A percentile compares a stretch with the other conserved stretches of the same genome.
These are phyloP conservation scores for Incumbomyces lentus DNA, from an alignment of 2,329 filamentous ascomycete genomes.

Conservation along the genomic window DNA sequence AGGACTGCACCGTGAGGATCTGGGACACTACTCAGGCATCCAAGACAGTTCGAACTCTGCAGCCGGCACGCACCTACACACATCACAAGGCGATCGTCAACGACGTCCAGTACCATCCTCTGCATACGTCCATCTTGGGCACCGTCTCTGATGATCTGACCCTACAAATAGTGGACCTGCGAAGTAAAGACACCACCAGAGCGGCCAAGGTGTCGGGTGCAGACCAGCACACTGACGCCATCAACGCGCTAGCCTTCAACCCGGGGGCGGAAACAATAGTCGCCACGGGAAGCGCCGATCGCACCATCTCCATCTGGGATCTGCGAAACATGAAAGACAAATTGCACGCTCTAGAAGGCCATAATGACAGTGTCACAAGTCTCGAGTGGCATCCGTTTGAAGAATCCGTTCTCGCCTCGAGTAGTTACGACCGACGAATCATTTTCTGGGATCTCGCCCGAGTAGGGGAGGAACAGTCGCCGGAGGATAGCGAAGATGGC, in stretches of 20 bases:
- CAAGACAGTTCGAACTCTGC: constrained; percentile 58
- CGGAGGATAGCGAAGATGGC: constrained; percentile 89
- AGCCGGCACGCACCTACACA: constrained; percentile 64
- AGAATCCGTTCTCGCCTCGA: constrained; percentile 76
- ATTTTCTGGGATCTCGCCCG: constrained; percentile 94
- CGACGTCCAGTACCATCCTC: constrained; percentile 89
- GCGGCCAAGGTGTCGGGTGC: constrained; percentile 56
- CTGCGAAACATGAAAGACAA: constrained; percentile 81
- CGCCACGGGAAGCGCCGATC: constrained; percentile 88
- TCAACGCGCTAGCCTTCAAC: constrained; percentile 94
- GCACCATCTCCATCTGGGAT: constrained; percentile 93
- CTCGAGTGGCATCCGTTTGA: constrained; percentile 92
- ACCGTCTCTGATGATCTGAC: constrained; percentile 93
- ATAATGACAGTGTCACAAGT: constrained; percentile 81
- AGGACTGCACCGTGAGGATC: constrained; percentile 81
- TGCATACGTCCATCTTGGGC: constrained; percentile 74
- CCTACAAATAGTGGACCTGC: constrained; percentile 82
- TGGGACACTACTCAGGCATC: constrained; percentile 80
- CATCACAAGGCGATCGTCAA: constrained; percentile 90
- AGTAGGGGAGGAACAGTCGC: constrained; percentile 86
- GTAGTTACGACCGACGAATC: constrained; percentile 83
- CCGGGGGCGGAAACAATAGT: constrained; percentile 80
- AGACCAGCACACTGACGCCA: constrained; percentile 76
- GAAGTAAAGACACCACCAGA: constrained; percentile 53
- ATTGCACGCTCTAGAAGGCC: constrained; percentile 79